A percentile compares a stretch with the other conserved stretches of the same genome.
Conservation (phyloP, 192 early-diverging fungal species). For the Dispira parvispora region DNA sequence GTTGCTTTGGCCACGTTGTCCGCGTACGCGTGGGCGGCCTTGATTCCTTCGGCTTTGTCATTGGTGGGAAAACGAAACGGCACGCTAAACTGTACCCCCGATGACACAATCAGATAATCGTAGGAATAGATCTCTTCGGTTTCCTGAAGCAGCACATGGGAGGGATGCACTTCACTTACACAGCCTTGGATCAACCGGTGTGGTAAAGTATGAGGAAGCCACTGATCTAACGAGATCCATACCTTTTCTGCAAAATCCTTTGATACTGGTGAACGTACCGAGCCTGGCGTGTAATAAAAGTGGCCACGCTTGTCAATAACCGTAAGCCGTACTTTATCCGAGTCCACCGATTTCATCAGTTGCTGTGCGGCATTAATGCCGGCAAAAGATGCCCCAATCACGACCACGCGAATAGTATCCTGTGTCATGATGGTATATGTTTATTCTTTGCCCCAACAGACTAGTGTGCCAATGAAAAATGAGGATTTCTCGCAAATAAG, state of each 20-base stretch:
- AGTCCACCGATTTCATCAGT: conserved; percentile 20
- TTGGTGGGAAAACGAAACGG: conserved; percentile 20
- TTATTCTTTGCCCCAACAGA: too few relatives aligned
- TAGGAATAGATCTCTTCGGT: conserved; percentile 20
- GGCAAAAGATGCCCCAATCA: conserved; percentile 37
- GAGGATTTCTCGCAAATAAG: too few relatives aligned
- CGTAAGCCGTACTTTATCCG: conserved; percentile 27
- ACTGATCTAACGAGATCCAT: conserved; percentile 21
- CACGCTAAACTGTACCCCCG: conserved; percentile 27
- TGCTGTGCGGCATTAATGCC: conserved; percentile 24
- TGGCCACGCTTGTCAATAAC: conserved; percentile 36
- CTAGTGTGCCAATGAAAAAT: too few relatives aligned
- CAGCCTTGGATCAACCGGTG: conserved; percentile 28
- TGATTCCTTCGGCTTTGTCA: conserved; percentile 22
- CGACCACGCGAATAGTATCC: conserved; percentile 19
- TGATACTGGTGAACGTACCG: conserved; percentile 27
- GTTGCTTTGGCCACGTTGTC: conserved; percentile 21
- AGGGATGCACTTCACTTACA: conserved; percentile 21
- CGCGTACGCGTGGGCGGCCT: conserved; percentile 19
- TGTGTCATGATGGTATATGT: too few relatives aligned
- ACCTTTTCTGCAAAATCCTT: conserved; percentile 26
- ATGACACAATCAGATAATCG: conserved; percentile 37
- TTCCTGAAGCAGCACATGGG: conserved; percentile 23
- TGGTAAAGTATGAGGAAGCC: conserved; percentile 11
- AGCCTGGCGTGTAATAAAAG: conserved; percentile 35